Conservation (phyloP, 1,284 basidiomycete species). For the Cryptococcus sp. region DNA sequence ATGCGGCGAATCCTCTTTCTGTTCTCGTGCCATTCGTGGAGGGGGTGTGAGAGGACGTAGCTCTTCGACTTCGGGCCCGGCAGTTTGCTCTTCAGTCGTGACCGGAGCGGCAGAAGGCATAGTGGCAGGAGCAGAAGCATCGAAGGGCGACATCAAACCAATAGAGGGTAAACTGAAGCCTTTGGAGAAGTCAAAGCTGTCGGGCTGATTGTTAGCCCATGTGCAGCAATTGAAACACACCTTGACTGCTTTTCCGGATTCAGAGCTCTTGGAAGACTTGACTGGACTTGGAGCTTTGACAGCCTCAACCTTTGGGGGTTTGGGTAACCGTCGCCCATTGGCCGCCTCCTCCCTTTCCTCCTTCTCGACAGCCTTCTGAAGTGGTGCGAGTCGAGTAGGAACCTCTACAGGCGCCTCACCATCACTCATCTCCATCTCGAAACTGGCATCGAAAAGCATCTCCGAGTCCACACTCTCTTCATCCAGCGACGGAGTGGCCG, state of each 20-base stretch:
- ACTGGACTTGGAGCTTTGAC: not conserved
- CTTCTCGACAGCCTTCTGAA: conserved; percentile 21
- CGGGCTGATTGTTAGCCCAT: conserved; percentile 10
- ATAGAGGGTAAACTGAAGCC: conserved; percentile 39
- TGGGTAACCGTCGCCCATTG: not conserved
- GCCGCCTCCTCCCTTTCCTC: not conserved
- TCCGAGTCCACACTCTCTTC: conserved; percentile 7
- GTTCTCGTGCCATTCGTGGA: conserved; percentile 5
- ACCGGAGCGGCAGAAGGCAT: not conserved
- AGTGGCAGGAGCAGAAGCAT: conserved; percentile 9
- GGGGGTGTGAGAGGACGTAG: conserved; percentile 39
- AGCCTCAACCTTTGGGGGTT: not conserved
- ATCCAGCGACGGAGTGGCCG: conserved; percentile 1
- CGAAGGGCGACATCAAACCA: conserved; percentile 33
- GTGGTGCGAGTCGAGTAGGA: conserved; percentile 30
- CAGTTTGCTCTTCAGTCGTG: not conserved
- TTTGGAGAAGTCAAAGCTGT: conserved; percentile 25
- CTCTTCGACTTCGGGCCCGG: not conserved
- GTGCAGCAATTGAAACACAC: not conserved
- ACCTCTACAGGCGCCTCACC: conserved; percentile 23
- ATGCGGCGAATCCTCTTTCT: conserved; percentile 34
- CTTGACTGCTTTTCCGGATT: not conserved
- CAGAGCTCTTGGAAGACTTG: not conserved
- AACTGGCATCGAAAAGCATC: conserved; percentile 16
- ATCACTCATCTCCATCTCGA: conserved; percentile 11